Conservation (phyloP, 2,329 filamentous ascomycete species). For the Ceratocystis alfenasii region DNA sequence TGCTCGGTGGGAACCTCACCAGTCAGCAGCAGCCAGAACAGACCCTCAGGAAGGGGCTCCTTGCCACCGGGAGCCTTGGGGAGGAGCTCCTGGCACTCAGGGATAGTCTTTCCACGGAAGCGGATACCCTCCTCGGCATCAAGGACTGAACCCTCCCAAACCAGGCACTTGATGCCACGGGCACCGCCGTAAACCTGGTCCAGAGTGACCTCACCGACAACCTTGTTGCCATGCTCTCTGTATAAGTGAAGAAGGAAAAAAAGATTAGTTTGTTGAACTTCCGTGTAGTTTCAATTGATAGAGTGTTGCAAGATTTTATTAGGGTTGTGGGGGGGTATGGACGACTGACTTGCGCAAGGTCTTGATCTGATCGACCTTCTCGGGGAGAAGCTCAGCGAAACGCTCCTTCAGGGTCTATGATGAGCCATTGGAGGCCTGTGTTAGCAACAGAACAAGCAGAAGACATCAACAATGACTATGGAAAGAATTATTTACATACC, state of each 20-base stretch:
- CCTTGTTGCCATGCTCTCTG: conserved; percentile 89
- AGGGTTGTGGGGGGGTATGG: conserved; percentile 18
- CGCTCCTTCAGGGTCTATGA: conserved; percentile 88
- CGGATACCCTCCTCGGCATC: conserved; percentile 98
- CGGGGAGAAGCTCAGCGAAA: conserved; percentile 89
- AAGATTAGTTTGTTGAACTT: conserved; percentile 14
- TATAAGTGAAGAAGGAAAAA: background rate
- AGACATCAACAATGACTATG: background rate
- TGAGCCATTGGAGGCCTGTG: conserved; percentile 21
- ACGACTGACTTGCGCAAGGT: conserved; percentile 75
- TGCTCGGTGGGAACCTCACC: conserved; percentile 96
- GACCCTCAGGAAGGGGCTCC: conserved; percentile 95
- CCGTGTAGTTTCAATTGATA: background rate
- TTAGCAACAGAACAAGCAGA: conserved; percentile 18
- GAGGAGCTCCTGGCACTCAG: conserved; percentile 94
- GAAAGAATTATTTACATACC: conserved; percentile 36
- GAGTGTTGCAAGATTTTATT: background rate
- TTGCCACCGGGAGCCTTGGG: conserved; percentile 94
- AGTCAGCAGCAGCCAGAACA: conserved; percentile 99
- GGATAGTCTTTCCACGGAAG: conserved; percentile 98
- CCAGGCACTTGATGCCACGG: conserved; percentile 94
- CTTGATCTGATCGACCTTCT: conserved; percentile 99
- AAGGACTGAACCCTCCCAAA: conserved; percentile 98
- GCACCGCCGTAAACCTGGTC: conserved; percentile 99
- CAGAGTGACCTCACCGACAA: conserved; percentile 93